These are phyloP conservation scores for Azolla pinnata DNA, from an alignment of 75 land plant species.

Conservation along the genomic window DNA sequence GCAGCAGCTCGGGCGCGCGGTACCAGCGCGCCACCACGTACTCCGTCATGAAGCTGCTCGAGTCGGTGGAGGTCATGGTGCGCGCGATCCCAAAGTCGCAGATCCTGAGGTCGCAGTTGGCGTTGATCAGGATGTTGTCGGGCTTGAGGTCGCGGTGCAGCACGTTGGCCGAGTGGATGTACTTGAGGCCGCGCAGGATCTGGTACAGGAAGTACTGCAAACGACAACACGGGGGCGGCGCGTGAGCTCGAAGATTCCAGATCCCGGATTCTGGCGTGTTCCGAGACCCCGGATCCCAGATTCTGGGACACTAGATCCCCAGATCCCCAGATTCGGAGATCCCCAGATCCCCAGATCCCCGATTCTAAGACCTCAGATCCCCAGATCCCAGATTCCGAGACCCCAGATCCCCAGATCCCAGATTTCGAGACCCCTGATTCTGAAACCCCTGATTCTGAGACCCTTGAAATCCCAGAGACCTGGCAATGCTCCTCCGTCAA, in stretches of 20 bases:
- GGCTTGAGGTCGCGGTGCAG: slow-evolving; percentile 78
- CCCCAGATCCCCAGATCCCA: background rate
- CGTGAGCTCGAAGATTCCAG: too few relatives aligned
- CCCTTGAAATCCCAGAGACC: slow-evolving; percentile 13
- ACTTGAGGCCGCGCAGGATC: slow-evolving; percentile 70
- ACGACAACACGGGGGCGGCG: too few relatives aligned
- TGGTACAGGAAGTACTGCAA: slow-evolving; percentile 75
- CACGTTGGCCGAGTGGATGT: slow-evolving; percentile 81
- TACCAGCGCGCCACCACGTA: slow-evolving; percentile 27
- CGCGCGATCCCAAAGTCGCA: slow-evolving; percentile 54
- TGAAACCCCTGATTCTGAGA: background rate
- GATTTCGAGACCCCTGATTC: background rate
- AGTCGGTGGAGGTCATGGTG: slow-evolving; percentile 33
- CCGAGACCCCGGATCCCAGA: too few relatives aligned
- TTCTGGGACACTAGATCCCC: too few relatives aligned
- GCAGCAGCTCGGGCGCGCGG: slow-evolving; percentile 23
- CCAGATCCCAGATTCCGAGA: too few relatives aligned
- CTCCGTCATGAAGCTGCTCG: slow-evolving; percentile 21
- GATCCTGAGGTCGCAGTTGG: slow-evolving; percentile 40
- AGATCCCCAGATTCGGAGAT: too few relatives aligned
- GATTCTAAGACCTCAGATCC: too few relatives aligned
- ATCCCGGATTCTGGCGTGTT: too few relatives aligned
- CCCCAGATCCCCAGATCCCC: too few relatives aligned
- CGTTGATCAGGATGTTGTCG: slow-evolving; percentile 44
- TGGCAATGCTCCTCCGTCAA: slow-evolving; percentile 60